Base-by-base conservation (phyloP, 1,284 basidiomycete genomes). In the Rhodofomes roseus region DNA sequence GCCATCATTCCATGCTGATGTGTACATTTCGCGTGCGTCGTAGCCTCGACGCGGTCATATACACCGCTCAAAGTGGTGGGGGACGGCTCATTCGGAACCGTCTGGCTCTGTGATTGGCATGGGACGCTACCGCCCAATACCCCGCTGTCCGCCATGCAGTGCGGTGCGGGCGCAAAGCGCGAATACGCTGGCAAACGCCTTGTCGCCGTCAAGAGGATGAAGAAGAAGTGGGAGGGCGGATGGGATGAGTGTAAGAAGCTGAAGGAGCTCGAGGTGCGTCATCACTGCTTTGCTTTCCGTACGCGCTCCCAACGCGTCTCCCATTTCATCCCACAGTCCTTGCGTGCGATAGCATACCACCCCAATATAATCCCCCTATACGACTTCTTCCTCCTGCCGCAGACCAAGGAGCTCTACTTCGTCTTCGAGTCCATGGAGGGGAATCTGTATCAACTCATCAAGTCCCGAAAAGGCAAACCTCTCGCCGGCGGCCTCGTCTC, bases 361-460 rank as follows among this genome's bases (percentile, higher is more conserved):
- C 93, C 93, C 43, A 96, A 97, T 75, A 95, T 98, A 77, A 98
- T 99, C 73, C 96, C 97, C 56, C 83, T 99, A 63, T 99, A 99
- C 81, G 97, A 99, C 76, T 96, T 95, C 69, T 99, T 98, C 78
- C 90, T 98, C 67, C 87, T 96, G 52, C 96, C 96, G 1, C 83
- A 87, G 63, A 87, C 93, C 57, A 93, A 92, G 74, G 95, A 99
- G 77, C 92, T 99, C 66, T 98, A 98, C 77, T 98, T 99, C 72
- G 97, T 99, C 55, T 99, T 99, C 75, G 97, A 99, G 77, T 96
- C 95, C 73, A 99, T 99, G 97, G 97, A 99, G 76, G 97, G 97
- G 68, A 99, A 99, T 76, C 86, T 99, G 60, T 99, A 97, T 76
- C 97, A 99, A 76, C 91, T 99, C 76, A 97, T 98, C 76, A 98